Evolutionary conservation across 2,329 filamentous ascomycete species (phyloP).

Genomic region (Huntiella omanensis): DNA sequence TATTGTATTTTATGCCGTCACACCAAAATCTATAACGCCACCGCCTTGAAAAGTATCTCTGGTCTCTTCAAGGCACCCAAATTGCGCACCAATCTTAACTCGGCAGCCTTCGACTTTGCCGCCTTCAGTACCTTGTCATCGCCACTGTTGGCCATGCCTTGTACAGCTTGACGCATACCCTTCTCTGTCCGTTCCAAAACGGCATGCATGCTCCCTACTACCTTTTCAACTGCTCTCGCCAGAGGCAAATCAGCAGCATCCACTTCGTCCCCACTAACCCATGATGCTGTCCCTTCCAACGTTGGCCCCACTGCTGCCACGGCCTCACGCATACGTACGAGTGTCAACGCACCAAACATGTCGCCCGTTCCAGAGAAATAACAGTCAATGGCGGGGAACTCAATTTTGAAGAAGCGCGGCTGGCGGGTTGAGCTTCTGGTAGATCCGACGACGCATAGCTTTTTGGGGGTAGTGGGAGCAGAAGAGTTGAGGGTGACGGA

Average conservation of each 20-base stretch:
- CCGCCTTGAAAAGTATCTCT: slow-evolving; percentile 41
- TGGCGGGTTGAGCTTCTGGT: slow-evolving; percentile 43
- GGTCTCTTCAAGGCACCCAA: slow-evolving; percentile 49
- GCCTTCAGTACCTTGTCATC: slow-evolving; percentile 35
- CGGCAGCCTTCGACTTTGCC: slow-evolving; percentile 58
- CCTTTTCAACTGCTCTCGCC: slow-evolving; percentile 66
- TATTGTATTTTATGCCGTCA: background rate
- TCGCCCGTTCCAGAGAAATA: slow-evolving; percentile 96
- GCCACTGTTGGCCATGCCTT: slow-evolving; percentile 28
- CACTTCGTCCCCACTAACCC: slow-evolving; percentile 62
- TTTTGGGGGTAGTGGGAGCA: slow-evolving; percentile 25
- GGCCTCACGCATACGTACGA: slow-evolving; percentile 74
- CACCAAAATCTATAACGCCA: slow-evolving; percentile 10
- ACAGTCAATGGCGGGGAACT: slow-evolving; percentile 71
- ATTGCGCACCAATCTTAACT: slow-evolving; percentile 68
- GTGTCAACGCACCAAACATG: slow-evolving; percentile 89
- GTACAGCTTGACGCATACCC: slow-evolving; percentile 33
- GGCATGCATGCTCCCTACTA: slow-evolving; percentile 81
- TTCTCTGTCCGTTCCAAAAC: slow-evolving; percentile 52
- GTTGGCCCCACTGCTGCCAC: slow-evolving; percentile 24
- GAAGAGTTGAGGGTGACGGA: slow-evolving; percentile 45
- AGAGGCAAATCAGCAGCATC: slow-evolving; percentile 55
- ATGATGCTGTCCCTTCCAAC: slow-evolving; percentile 39
- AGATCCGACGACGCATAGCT: slow-evolving; percentile 59
- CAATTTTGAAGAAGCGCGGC: slow-evolving; percentile 73